Base-by-base conservation (phyloP, 345 rosid species). In the Camelina sativa region DNA sequence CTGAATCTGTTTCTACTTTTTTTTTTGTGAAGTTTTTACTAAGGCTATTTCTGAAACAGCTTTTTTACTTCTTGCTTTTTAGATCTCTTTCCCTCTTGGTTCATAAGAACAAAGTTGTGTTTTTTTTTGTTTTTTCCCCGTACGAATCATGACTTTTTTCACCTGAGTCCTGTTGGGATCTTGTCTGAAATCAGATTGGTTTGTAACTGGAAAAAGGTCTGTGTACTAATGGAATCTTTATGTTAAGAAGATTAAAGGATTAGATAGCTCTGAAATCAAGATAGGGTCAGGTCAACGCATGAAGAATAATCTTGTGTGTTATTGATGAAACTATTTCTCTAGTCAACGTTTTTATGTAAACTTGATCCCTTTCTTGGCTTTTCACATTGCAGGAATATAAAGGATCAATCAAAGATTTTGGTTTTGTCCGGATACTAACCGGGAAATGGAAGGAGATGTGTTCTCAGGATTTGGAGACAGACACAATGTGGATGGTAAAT, bases 361-460 rank as follows among this genome's bases (percentile, higher is more conserved):
- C 2, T 65, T 30, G 57, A 34, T 8, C 58, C 25, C 3, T 65
- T 65, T 37, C 38, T 70, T 46, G 35, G 23, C 20, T 35, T 46
- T 34, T 7, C 41, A 58, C 11, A 37, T 32, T 46, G 5, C 81
- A 78, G 77, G 73, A 59, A 2, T 8, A 50, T 53, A 53, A 1
- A 17, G 19, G 54, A 48, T 41, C 55, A 59, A 20, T 17, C 62
- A 51, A 28, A 59, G 73, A 70, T 72, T 72, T 51, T 22, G 56
- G 58, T 65, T 12, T 51, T 32, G 58, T 9, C 41, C 3, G 22
- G 48, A 16, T 13, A 86, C 0, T 3, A 25, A 61, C 13, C 57
- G 20, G 32, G 16, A 7, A 23, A 92, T 92, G 98, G 95, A 92
- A 64, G 96, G 93, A n/a, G 91, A 84, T 64, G 75, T 86, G 67